Conservation (phyloP, 2,329 filamentous ascomycete genomes). For the Claviceps quebecensis region DNA sequence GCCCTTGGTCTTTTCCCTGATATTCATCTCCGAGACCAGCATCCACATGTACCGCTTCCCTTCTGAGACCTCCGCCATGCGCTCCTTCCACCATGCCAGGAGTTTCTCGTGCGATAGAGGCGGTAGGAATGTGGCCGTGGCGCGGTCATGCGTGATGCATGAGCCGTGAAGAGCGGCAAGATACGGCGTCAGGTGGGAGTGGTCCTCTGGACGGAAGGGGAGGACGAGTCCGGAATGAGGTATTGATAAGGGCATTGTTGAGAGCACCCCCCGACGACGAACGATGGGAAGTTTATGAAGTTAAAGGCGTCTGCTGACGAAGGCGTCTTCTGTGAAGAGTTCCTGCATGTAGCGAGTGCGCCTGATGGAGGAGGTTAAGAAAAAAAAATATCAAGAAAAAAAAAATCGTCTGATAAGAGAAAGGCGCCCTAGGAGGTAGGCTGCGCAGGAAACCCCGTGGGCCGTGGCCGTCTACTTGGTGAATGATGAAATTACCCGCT, state of each 20-base stretch:
- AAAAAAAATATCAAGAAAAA: too few species aligned
- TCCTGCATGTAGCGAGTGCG: too few species aligned
- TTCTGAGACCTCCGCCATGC: slow-evolving; percentile 31
- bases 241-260: slow-evolving; percentile 10
- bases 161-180: slow-evolving; percentile 43
- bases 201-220: slow-evolving; percentile 29
- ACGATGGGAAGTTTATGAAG: background rate
- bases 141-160: slow-evolving; percentile 44
- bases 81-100: slow-evolving; percentile 40
- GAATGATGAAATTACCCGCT: too few species aligned
- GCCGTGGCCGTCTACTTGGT: too few species aligned
- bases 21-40: slow-evolving; percentile 26
- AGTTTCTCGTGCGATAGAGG: slow-evolving; percentile 43
- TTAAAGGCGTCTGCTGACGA: too few species aligned
- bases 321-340: too few species aligned
- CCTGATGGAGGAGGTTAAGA: too few species aligned
- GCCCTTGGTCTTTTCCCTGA: slow-evolving; percentile 22
- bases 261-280: background rate
- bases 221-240: slow-evolving; percentile 21
- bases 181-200: slow-evolving; percentile 39
- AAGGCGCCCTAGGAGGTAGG: too few species aligned
- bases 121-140: slow-evolving; percentile 44
- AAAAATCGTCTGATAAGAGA: too few species aligned
- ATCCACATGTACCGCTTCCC: slow-evolving; percentile 39
- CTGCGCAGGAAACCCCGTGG: too few species aligned